Evolutionary conservation across 1,284 basidiomycete genomes (phyloP).

Genomic region (Naganishia sp.): DNA sequence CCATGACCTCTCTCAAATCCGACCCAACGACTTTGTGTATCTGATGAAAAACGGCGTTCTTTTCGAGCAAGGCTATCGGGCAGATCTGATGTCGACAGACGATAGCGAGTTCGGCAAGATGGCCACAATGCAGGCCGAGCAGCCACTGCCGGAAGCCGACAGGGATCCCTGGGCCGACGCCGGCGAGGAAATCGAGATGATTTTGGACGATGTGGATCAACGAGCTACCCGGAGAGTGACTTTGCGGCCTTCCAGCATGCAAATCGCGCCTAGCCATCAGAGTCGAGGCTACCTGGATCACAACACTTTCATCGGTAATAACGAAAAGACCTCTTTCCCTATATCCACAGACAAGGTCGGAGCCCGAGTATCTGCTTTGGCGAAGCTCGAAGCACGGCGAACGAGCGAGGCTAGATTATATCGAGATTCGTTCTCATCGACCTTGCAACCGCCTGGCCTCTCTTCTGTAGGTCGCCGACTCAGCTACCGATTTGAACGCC

Average conservation of each 20-base stretch:
- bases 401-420: not conserved
- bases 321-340: not conserved
- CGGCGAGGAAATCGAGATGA: conserved; percentile 51
- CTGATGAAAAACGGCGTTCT: conserved; percentile 79
- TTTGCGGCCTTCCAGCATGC: conserved; percentile 8
- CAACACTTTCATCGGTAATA: conserved; percentile 3
- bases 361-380: not conserved
- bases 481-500: conserved; percentile 16
- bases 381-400: conserved; percentile 14
- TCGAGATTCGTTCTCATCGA: no score
- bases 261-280: conserved; percentile 16
- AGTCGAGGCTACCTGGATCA: conserved; percentile 19
- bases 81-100: conserved; percentile 63
- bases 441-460: not conserved
- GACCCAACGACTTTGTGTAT: conserved; percentile 79
- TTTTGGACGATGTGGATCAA: conserved; percentile 37
- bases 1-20: conserved; percentile 87
- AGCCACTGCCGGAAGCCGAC: conserved; percentile 44
- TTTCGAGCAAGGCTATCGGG: conserved; percentile 84
- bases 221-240: conserved; percentile 9
- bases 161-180: conserved; percentile 42
- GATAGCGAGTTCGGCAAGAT: conserved; percentile 54
- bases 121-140: conserved; percentile 50
- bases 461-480: conserved; percentile 7
- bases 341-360: not conserved